Conservation (phyloP, 1,284 basidiomycete genomes). For the Cryptococcus amylolentus region DNA sequence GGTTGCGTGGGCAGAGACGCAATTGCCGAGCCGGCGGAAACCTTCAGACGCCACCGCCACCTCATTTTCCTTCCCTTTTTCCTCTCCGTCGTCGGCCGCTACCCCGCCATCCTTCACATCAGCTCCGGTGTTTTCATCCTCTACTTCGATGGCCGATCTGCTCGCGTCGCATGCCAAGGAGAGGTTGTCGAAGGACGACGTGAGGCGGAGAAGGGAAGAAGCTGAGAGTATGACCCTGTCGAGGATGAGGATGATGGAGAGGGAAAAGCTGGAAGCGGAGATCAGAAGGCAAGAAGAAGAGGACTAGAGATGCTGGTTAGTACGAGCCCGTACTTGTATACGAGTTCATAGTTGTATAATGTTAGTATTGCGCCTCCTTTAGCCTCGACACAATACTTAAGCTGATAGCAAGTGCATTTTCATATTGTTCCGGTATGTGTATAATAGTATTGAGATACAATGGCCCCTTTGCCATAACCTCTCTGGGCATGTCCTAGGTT, state of each 20-base stretch:
- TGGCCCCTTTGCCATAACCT: not conserved
- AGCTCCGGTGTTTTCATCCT: slow-evolving; percentile 22
- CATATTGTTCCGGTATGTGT: too few relatives aligned
- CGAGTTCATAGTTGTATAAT: not conserved
- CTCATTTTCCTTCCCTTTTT: not conserved
- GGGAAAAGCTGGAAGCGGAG: slow-evolving; percentile 16
- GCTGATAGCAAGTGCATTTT: too few relatives aligned
- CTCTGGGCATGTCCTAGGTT: too few relatives aligned
- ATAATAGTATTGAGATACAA: not conserved
- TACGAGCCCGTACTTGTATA: not conserved
- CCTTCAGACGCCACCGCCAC: not conserved
- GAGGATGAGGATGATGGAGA: slow-evolving; percentile 70
- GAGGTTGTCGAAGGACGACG: slow-evolving; percentile 22
- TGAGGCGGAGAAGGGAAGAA: slow-evolving; percentile 53
- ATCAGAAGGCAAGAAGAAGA: slow-evolving; percentile 16
- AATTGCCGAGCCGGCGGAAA: slow-evolving; percentile 48
- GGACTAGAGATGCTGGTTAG: not conserved
- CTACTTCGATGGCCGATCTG: slow-evolving; percentile 28
- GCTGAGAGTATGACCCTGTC: slow-evolving; percentile 77
- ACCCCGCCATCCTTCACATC: slow-evolving; percentile 20
- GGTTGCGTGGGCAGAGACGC: slow-evolving; percentile 63
- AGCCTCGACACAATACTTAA: too few relatives aligned
- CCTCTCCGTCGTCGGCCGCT: not conserved
- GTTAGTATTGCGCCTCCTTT: too few relatives aligned
- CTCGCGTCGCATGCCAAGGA: slow-evolving; percentile 19